Conservation (phyloP, 108 stramenopile species). For the Skeletonema grethae region DNA sequence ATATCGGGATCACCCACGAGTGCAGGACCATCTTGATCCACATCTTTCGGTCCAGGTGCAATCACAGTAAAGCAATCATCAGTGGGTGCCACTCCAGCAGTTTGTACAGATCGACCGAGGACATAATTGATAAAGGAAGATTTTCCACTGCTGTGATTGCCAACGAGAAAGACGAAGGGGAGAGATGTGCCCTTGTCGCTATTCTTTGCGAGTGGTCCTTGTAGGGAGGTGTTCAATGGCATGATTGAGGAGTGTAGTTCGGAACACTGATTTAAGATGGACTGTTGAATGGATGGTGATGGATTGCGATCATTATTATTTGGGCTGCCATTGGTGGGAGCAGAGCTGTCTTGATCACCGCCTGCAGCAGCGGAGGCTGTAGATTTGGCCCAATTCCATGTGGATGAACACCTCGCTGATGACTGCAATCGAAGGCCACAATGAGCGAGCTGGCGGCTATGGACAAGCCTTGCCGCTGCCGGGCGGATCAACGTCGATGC, state of each 20-base stretch:
- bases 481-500: background rate
- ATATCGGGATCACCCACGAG: constrained; percentile 96
- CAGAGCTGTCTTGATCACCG: background rate
- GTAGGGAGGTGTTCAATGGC: constrained; percentile 64
- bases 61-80: constrained; percentile 99
- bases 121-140: constrained; percentile 97
- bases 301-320: constrained; percentile 8
- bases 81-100: constrained; percentile 99
- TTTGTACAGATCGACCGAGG: constrained; percentile 89
- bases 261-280: constrained; percentile 47
- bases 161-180: constrained; percentile 96
- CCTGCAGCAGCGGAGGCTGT: background rate
- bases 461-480: constrained; percentile 2
- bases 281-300: constrained; percentile 31
- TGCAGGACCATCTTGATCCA: constrained; percentile 91
- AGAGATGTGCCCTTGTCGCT: constrained; percentile 74
- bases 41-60: constrained; percentile 91
- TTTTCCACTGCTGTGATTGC: constrained; percentile 97
- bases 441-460: constrained; percentile 1
- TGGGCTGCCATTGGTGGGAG: background rate
- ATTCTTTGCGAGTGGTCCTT: constrained; percentile 62
- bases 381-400: constrained; percentile 2
- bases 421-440: background rate
- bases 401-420: background rate
- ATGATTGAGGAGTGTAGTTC: constrained; percentile 63